phyloP scores from a whole-genome alignment of 345 rosid species.

The Murraya koenigii region DNA sequence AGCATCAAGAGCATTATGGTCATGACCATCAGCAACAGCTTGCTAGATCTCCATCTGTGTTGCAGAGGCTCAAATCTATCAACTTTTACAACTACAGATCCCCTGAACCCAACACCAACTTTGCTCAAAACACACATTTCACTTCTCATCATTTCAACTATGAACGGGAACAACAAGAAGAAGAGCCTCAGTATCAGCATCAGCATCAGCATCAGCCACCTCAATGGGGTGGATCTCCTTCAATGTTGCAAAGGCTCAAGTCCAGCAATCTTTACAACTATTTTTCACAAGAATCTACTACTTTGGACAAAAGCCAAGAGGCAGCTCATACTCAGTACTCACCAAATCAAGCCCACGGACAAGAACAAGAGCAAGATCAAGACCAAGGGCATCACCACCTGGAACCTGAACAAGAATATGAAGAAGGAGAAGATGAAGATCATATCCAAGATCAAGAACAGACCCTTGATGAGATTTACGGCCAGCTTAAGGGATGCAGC shows the following conservation, averaged over 20 bases:
- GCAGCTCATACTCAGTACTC: constrained; percentile 11
- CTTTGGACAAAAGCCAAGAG: neutral
- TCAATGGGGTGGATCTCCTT: constrained; percentile 51
- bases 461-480: constrained; percentile 54
- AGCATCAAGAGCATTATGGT: constrained; percentile 9
- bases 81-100: constrained; percentile 45
- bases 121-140: constrained; percentile 38
- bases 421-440: constrained; percentile 17
- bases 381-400: neutral
- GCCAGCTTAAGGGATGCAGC: constrained; percentile 36
- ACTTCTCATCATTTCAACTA: constrained; percentile 24
- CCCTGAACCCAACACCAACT: constrained; percentile 34
- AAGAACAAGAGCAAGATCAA: neutral
- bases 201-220: constrained; percentile 17
- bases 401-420: neutral
- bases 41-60: constrained; percentile 62
- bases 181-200: constrained; percentile 3
- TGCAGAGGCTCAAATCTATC: constrained; percentile 69
- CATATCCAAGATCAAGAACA: constrained; percentile 31
- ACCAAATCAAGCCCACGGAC: constrained; percentile 1
- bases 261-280: constrained; percentile 58
- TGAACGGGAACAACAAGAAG: constrained; percentile 24
- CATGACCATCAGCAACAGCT: constrained; percentile 16
- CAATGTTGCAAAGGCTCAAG: constrained; percentile 59
- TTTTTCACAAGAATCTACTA: constrained; percentile 47